A percentile compares a stretch with the other conserved stretches of the same genome.
Evolutionary conservation across 1,284 basidiomycete species (phyloP).

Genomic region (Sanguinoderma infundibulare): DNA sequence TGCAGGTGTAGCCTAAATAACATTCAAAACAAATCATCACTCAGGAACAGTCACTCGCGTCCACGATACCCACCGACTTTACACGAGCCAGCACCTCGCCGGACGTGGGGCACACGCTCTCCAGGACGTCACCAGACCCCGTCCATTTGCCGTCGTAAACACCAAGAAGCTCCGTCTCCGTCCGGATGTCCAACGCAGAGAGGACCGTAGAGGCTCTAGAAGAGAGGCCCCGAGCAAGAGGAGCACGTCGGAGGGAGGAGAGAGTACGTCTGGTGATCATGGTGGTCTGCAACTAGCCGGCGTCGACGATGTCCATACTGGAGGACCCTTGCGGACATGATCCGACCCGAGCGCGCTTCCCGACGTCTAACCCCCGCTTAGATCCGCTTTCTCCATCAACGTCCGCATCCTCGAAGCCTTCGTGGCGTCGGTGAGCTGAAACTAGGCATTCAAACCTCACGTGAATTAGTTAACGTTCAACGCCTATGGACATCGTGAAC

Average conservation of each 20-base stretch:
- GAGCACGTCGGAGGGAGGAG: conserved; percentile 17
- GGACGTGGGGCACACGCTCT: conserved; percentile 76
- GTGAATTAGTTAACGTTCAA: no score
- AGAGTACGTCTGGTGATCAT: conserved; percentile 22
- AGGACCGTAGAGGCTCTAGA: conserved; percentile 68
- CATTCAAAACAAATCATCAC: neutral
- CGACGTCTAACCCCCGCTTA: neutral
- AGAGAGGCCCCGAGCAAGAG: conserved; percentile 47
- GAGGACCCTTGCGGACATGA: conserved; percentile 7
- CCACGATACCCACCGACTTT: conserved; percentile 53
- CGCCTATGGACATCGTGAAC: no score
- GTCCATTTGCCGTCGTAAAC: conserved; percentile 82
- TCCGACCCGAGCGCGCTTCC: conserved; percentile 9
- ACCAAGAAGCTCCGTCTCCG: conserved; percentile 54
- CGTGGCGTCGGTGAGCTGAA: no score
- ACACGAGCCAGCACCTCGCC: conserved; percentile 76
- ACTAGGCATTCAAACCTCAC: no score
- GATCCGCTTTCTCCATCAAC: neutral
- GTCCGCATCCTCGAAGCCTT: no score
- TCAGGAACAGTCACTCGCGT: neutral
- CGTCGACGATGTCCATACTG: neutral
- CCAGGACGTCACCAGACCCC: conserved; percentile 72
- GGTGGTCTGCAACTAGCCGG: conserved; percentile 10
- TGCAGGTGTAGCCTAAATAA: conserved; percentile 58
- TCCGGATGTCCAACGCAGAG: conserved; percentile 62